Evolutionary conservation across 331 rosid species (phyloP), one percentile per base, ranked within the genome.

Genomic region (Stylosanthes scabra): DNA sequence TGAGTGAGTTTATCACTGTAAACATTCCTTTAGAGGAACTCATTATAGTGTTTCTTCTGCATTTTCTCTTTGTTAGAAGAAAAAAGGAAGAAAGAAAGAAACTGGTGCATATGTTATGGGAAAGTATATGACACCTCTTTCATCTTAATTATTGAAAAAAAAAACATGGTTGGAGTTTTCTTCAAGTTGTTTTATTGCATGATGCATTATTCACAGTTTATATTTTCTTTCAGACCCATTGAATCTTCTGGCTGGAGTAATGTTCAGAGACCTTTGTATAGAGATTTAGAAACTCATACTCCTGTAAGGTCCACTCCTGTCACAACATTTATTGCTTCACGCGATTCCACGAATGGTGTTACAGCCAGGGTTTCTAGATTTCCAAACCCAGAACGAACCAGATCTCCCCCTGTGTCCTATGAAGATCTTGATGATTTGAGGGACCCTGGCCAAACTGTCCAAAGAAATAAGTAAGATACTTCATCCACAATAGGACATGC

Each of bases 361-460:
- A 76, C 87, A 51, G 84, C 79, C 80, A 82, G 80, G 81, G 79
- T 79, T 83, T 66, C 87, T 68, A 58, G 86, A 72, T 70, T 64
- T 71, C 93, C 82, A 2, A 75, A 76, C 51, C 81, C 73, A 9
- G 78, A 79, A 71, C 74, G 78, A 74, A 69, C 46, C 74, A 76
- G 79, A 46, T 75, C 84, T 13, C 86, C 88, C 78, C 78, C 83
- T 51, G 39, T 78, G 57, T 34, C 81, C 34, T 75, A 84, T 64
- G 75, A 78, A 9, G 89, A 82, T 52, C 70, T 63, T 42, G 86
- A 74, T 50, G 81, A 28, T 50, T 78, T 66, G 20, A 73, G 85
- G 56, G 61, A 64, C 77, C 68, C 76, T 42, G 56, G 61, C 73
- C 89, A 88, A 78, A 71, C 72, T 74, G 69, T 58, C 44, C 68